A percentile compares a stretch with the other conserved stretches of the same genome.
phyloP scores from a whole-genome alignment of 202 grass and related monocot species.

The Dendrocalamus latiflorus region DNA sequence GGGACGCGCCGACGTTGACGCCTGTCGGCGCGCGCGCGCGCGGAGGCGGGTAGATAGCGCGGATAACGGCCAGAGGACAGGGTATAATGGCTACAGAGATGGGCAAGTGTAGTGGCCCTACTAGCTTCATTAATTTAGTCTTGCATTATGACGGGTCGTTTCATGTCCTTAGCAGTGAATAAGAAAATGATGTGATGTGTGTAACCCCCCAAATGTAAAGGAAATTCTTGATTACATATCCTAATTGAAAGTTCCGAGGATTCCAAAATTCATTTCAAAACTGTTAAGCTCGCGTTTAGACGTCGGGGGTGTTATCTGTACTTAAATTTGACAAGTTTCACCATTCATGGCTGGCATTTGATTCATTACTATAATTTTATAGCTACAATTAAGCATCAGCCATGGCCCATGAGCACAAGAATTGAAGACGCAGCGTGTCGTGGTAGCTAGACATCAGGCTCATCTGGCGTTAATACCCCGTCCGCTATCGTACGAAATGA shows the following conservation, averaged over 20 bases:
- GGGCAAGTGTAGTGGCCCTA: conserved; percentile 14
- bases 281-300: background rate
- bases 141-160: background rate
- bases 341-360: no score
- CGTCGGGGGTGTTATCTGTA: no score
- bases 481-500: background rate
- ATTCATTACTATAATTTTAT: no score
- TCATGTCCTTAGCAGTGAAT: conserved; percentile 22
- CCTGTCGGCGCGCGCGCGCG: background rate
- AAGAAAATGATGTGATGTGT: conserved; percentile 32
- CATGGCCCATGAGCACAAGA: background rate
- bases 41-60: background rate
- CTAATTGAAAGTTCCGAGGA: background rate
- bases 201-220: conserved; percentile 14
- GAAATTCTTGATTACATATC: background rate
- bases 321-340: background rate
- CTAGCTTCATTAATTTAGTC: background rate
- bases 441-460: background rate
- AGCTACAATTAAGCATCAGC: background rate
- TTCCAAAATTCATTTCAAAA: background rate
- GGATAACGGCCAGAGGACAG: conserved; percentile 12
- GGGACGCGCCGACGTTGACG: conserved; percentile 36
- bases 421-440: background rate
- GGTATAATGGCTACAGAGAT: conserved; percentile 8
- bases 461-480: background rate